A percentile compares a stretch with the other conserved stretches of the same genome.
These are phyloP conservation scores for Exophiala lecanii-corni DNA, from an alignment of 2,329 filamentous ascomycete species.

Conservation along the genomic window DNA sequence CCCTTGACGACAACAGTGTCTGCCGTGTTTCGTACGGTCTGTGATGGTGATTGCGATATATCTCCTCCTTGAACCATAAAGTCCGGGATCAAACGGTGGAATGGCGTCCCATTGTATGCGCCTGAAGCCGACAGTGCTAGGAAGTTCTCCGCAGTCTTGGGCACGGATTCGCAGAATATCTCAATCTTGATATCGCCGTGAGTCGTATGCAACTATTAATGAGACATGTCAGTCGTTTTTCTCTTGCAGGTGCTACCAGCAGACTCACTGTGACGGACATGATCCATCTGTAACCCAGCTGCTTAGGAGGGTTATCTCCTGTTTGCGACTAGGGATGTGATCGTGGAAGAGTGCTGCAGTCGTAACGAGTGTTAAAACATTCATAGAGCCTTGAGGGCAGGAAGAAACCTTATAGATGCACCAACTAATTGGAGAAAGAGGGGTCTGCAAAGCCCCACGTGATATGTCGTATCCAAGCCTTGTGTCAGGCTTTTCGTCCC, in stretches of 20 bases:
- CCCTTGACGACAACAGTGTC: constrained; percentile 48
- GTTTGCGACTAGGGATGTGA: too few species aligned
- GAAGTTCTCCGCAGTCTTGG: constrained; percentile 82
- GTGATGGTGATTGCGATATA: constrained; percentile 41
- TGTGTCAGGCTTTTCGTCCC: too few species aligned
- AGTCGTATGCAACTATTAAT: constrained; percentile 67
- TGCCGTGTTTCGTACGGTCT: constrained; percentile 28
- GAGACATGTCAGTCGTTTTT: constrained; percentile 6
- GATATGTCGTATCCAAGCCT: too few species aligned
- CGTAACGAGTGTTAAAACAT: too few species aligned
- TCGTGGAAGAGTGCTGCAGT: too few species aligned
- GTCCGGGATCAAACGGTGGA: constrained; percentile 58
- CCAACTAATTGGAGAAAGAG: too few species aligned
- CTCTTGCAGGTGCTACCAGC: too few species aligned
- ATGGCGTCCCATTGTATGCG: constrained; percentile 57
- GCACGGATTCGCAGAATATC: constrained; percentile 90
- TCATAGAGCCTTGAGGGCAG: too few species aligned
- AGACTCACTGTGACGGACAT: constrained; percentile 26
- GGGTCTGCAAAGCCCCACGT: too few species aligned
- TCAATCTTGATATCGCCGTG: constrained; percentile 91
- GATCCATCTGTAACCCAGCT: constrained; percentile 2
- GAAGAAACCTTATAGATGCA: too few species aligned
- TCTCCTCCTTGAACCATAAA: constrained; percentile 63
- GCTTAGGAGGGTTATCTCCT: too few species aligned
- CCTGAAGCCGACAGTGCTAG: constrained; percentile 59